These are phyloP conservation scores for Salvia sclarea DNA, from an alignment of 305 asterid species.

Conservation along the genomic window DNA sequence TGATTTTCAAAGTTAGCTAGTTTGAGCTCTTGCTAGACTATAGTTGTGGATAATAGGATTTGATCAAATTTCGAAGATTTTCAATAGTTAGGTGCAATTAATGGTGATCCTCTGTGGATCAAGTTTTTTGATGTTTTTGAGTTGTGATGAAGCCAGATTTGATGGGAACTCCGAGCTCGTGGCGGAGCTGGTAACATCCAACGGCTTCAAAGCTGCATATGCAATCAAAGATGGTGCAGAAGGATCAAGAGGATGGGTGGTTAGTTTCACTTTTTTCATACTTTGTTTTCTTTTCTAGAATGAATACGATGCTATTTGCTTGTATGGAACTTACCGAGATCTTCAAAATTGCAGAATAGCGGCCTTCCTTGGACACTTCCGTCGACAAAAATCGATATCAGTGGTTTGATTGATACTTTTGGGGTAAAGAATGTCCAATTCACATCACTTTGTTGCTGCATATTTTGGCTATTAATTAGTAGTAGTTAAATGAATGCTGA, in stretches of 20 bases:
- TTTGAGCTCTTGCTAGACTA: not conserved
- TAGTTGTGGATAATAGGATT: not conserved
- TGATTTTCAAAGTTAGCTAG: not conserved
- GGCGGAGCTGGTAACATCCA: conserved; percentile 78
- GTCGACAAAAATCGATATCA: conserved; percentile 52
- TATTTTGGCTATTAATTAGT: too few relatives aligned
- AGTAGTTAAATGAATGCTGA: not conserved
- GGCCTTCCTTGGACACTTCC: conserved; percentile 74
- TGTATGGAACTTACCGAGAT: conserved; percentile 14
- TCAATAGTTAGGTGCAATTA: not conserved
- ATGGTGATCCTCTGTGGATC: too few relatives aligned
- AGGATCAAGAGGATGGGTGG: conserved; percentile 94
- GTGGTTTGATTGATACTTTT: conserved; percentile 46
- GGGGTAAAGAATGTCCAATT: conserved; percentile 43
- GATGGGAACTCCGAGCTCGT: conserved; percentile 91
- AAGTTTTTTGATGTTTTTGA: conserved; percentile 32
- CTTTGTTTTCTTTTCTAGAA: not conserved
- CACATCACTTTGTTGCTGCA: not conserved
- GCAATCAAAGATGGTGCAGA: conserved; percentile 92
- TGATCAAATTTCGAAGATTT: not conserved
- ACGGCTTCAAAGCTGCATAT: conserved; percentile 93
- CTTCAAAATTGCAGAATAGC: conserved; percentile 56
- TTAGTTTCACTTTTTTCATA: conserved; percentile 22
- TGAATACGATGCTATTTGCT: not conserved
- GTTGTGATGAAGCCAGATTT: conserved; percentile 85